These are phyloP conservation scores for Corymbia citriodora DNA, from an alignment of 441 rosid species.

Conservation along the genomic window DNA sequence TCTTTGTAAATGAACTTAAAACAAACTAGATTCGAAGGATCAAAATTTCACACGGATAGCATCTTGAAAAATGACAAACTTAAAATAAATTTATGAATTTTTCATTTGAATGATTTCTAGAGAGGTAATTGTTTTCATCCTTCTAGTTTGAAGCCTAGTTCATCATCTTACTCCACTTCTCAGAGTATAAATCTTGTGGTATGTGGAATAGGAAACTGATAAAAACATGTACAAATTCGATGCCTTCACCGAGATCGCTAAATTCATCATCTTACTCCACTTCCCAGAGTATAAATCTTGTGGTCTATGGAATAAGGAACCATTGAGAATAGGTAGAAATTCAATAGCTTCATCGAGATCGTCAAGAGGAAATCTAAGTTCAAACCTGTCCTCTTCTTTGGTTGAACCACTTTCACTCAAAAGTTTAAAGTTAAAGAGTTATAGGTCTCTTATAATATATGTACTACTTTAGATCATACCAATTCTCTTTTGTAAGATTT, in stretches of 20 bases:
- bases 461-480: neutral
- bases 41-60: neutral
- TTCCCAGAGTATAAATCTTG: neutral
- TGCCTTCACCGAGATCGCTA: too few species aligned
- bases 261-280: neutral
- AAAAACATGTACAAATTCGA: too few species aligned
- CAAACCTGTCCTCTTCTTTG: neutral
- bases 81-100: neutral
- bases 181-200: neutral
- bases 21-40: neutral
- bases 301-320: neutral
- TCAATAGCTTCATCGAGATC: neutral
- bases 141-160: neutral
- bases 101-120: neutral
- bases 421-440: neutral
- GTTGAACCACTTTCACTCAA: neutral
- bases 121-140: neutral
- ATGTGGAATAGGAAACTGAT: rapidly evolving
- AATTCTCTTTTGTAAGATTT: neutral
- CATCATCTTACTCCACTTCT: neutral
- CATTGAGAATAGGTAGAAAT: neutral
- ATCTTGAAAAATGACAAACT: neutral
- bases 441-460: neutral
- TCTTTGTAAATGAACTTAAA: neutral
- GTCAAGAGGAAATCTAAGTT: neutral